phyloP scores from a whole-genome alignment of 148 eudicot genomes.

The Bassia scoparia region DNA sequence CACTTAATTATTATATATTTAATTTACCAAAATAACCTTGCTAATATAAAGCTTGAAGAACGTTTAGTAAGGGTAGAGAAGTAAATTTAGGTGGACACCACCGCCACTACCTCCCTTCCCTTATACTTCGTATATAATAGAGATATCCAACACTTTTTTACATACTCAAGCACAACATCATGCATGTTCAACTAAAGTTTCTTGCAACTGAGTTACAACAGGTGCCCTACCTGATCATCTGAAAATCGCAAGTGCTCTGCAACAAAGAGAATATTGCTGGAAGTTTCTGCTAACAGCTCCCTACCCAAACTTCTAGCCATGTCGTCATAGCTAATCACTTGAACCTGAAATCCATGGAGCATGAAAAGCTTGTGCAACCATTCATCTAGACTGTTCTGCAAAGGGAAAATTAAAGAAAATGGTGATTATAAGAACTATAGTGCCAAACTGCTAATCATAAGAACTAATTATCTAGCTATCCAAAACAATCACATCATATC shows the following conservation, averaged over 20 bases:
- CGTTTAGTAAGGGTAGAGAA: no score
- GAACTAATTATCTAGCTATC: no score
- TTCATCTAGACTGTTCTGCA: conserved; percentile 38
- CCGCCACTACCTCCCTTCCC: no score
- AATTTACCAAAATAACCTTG: no score
- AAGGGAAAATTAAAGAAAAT: not conserved
- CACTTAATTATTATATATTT: no score
- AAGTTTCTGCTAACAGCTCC: conserved; percentile 29
- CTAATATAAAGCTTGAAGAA: no score
- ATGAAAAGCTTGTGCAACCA: conserved; percentile 69
- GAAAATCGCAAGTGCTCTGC: conserved; percentile 81
- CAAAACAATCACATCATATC: not conserved
- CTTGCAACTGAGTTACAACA: not conserved
- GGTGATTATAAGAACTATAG: not conserved
- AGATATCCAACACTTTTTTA: not conserved
- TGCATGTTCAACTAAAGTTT: no score
- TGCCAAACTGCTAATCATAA: not conserved
- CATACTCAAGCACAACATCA: not conserved
- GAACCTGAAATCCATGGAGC: conserved; percentile 61
- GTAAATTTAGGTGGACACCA: no score
- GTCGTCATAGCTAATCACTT: conserved; percentile 44
- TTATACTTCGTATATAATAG: no score
- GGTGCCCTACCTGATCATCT: conserved; percentile 71
- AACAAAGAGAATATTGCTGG: conserved; percentile 43
- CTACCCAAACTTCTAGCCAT: conserved; percentile 42